These are phyloP conservation scores for Powellomyces hirtus DNA, from an alignment of 192 early-diverging fungal genomes.

Conservation along the genomic window DNA sequence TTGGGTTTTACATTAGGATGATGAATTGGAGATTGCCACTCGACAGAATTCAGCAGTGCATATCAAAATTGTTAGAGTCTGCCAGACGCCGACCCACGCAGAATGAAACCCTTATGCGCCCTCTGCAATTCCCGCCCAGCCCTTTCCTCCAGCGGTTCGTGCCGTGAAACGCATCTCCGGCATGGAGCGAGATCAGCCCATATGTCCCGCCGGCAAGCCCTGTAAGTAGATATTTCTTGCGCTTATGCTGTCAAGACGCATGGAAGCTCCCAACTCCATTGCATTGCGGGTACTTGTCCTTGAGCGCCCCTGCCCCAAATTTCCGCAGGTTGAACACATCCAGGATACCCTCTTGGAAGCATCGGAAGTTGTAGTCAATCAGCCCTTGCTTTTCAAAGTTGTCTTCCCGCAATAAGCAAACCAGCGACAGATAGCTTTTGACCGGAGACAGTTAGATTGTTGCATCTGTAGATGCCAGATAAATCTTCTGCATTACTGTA, in stretches of 20 bases:
- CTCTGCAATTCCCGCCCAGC: too few relatives aligned
- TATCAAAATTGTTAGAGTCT: slow-evolving; percentile 51
- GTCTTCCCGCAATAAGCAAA: slow-evolving; percentile 75
- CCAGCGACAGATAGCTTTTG: slow-evolving; percentile 66
- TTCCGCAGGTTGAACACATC: slow-evolving; percentile 66
- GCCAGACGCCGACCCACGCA: background rate
- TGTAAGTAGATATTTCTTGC: too few relatives aligned
- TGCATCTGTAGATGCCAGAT: too few relatives aligned
- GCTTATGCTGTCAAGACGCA: too few relatives aligned
- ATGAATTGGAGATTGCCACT: slow-evolving; percentile 54
- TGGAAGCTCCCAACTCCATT: too few relatives aligned
- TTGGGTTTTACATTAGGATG: slow-evolving; percentile 25
- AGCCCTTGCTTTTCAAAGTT: slow-evolving; percentile 81
- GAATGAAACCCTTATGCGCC: too few relatives aligned
- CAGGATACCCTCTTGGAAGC: slow-evolving; percentile 75
- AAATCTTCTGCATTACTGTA: slow-evolving; percentile 41
- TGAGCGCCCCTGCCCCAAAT: background rate
- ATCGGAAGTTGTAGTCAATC: slow-evolving; percentile 85
- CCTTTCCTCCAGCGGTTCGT: too few relatives aligned
- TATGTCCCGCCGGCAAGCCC: too few relatives aligned
- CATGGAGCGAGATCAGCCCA: too few relatives aligned
- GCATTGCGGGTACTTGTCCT: background rate
- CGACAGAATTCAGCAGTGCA: slow-evolving; percentile 70
- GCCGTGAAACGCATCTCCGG: too few relatives aligned
- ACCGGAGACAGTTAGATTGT: background rate